Evolutionary conservation across 2,329 filamentous ascomycete genomes (phyloP).

Genomic region (Fusarium dlaminii): DNA sequence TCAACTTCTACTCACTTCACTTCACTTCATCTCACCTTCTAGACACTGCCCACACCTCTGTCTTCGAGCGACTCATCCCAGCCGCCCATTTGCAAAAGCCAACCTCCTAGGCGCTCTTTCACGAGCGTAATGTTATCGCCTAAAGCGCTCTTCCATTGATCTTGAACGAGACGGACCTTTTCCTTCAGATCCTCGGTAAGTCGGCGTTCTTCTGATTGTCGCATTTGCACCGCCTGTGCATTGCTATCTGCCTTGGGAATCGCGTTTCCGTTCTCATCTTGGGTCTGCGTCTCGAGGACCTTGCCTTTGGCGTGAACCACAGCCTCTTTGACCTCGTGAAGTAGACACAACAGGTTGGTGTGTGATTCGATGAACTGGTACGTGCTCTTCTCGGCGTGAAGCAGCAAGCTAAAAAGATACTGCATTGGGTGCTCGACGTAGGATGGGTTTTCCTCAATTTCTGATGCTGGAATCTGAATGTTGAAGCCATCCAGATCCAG

Average conservation of each 20-base stretch:
- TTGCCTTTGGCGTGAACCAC: slow-evolving; percentile 75
- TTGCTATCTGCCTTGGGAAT: slow-evolving; percentile 48
- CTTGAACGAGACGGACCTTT: slow-evolving; percentile 89
- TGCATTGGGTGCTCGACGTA: slow-evolving; percentile 86
- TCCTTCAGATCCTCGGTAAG: slow-evolving; percentile 91
- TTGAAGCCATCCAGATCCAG: slow-evolving; percentile 66
- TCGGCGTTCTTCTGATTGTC: slow-evolving; percentile 71
- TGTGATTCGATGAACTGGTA: slow-evolving; percentile 98
- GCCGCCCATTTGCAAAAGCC: slow-evolving; percentile 79
- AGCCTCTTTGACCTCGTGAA: slow-evolving; percentile 89
- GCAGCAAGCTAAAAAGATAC: slow-evolving; percentile 86
- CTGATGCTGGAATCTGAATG: slow-evolving; percentile 79
- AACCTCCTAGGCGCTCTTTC: slow-evolving; percentile 77
- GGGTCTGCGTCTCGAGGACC: slow-evolving; percentile 72
- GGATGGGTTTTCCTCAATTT: slow-evolving; percentile 85
- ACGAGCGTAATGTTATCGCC: slow-evolving; percentile 78
- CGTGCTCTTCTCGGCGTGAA: slow-evolving; percentile 89
- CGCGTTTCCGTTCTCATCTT: slow-evolving; percentile 49
- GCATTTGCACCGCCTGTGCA: slow-evolving; percentile 63
- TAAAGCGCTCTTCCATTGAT: slow-evolving; percentile 89
- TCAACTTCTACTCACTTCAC: slow-evolving; percentile 37
- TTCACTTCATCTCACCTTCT: slow-evolving; percentile 25
- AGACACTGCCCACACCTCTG: slow-evolving; percentile 60
- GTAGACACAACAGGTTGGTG: slow-evolving; percentile 86
- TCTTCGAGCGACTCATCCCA: slow-evolving; percentile 84